A percentile compares a stretch with the other conserved stretches of the same genome.
These are phyloP conservation scores for Talinum fruticosum DNA, from an alignment of 148 eudicot species.

Conservation along the genomic window DNA sequence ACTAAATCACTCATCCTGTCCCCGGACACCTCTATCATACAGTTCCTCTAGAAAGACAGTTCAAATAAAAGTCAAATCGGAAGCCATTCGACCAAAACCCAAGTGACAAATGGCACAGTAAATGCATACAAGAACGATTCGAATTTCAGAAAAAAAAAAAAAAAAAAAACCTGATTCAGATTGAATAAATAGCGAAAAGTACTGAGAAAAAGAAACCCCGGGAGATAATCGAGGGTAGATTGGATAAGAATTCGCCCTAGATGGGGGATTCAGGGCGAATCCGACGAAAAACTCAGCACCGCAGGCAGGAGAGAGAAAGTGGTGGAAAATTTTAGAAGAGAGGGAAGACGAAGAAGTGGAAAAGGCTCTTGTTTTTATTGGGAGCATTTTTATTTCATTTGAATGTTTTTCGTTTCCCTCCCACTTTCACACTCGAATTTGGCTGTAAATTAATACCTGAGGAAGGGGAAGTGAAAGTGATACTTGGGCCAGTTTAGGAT, in stretches of 20 bases:
- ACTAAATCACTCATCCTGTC: background rate
- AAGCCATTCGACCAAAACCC: background rate
- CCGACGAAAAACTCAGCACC: background rate
- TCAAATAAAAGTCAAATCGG: background rate
- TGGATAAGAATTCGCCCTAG: slow-evolving; percentile 18
- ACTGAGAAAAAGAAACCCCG: background rate
- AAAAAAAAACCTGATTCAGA: slow-evolving; percentile 12
- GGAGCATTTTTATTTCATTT: background rate
- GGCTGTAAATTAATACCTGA: no score
- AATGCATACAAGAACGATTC: background rate
- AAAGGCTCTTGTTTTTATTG: background rate
- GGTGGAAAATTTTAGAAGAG: background rate
- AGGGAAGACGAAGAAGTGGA: background rate
- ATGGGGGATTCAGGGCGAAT: slow-evolving; percentile 26
- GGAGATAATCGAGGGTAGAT: background rate
- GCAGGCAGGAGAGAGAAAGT: background rate
- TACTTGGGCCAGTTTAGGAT: no score
- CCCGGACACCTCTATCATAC: background rate
- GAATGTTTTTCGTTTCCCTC: slow-evolving; percentile 28
- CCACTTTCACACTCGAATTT: background rate
- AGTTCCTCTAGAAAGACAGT: no score
- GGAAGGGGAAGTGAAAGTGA: background rate
- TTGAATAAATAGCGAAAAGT: background rate
- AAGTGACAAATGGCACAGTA: background rate
- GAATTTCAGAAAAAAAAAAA: no score